Evolutionary conservation across 192 early-diverging fungal species (phyloP).

Genomic region (Irineochytrium annulatum): DNA sequence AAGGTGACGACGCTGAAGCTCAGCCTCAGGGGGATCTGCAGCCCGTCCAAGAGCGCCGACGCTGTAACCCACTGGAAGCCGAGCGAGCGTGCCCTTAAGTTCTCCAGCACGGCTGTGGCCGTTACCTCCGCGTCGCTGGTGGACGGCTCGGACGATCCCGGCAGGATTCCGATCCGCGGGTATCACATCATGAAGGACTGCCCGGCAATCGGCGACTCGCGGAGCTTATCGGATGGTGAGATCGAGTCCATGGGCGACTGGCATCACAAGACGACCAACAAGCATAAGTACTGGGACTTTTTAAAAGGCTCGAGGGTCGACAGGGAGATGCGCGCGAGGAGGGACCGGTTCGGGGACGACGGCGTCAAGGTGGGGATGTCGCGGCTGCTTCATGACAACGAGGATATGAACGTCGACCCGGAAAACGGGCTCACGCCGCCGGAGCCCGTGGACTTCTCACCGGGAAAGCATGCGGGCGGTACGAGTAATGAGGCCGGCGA

Average conservation of each 20-base stretch:
- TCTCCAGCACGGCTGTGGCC: no score
- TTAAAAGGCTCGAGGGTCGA: slow-evolving; percentile 25
- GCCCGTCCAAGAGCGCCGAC: slow-evolving; percentile 6
- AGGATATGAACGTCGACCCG: slow-evolving; percentile 19
- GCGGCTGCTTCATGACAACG: slow-evolving; percentile 7
- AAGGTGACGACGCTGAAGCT: background rate
- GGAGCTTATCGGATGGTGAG: slow-evolving; percentile 5
- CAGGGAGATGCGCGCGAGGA: slow-evolving; percentile 21
- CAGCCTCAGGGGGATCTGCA: slow-evolving; percentile 3
- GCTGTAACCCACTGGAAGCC: no score
- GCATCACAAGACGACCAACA: slow-evolving; percentile 34
- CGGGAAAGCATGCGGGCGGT: background rate
- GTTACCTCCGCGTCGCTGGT: no score
- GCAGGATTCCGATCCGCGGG: slow-evolving; percentile 1
- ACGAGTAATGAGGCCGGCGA: background rate
- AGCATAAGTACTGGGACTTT: slow-evolving; percentile 35
- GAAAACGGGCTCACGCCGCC: slow-evolving; percentile 36
- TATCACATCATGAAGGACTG: slow-evolving; percentile 2
- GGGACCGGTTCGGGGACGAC: slow-evolving; percentile 30
- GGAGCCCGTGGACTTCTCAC: slow-evolving; percentile 35
- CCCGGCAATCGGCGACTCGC: background rate
- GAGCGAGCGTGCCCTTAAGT: no score
- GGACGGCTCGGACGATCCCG: no score
- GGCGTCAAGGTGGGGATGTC: slow-evolving; percentile 25
- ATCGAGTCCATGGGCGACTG: slow-evolving; percentile 21